phyloP scores from a whole-genome alignment of 1,139 yeast species.

The Kazachstania sp. region DNA sequence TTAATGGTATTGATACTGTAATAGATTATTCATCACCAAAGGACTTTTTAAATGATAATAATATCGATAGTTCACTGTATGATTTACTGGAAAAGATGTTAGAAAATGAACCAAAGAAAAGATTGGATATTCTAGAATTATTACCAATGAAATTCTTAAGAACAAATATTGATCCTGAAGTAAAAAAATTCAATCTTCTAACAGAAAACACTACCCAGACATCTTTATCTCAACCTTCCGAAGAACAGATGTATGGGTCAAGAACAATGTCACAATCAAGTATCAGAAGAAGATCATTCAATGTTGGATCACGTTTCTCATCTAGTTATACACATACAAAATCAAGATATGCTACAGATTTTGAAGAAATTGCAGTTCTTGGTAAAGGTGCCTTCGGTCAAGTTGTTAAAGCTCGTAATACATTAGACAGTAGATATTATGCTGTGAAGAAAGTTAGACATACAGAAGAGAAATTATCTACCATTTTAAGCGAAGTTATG shows the following conservation, averaged over 20 bases:
- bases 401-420: slow-evolving; percentile 88
- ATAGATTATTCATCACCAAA: slow-evolving; percentile 51
- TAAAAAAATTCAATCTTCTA: slow-evolving; percentile 14
- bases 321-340: slow-evolving; percentile 26
- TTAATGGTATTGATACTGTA: slow-evolving; percentile 53
- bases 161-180: slow-evolving; percentile 44
- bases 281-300: slow-evolving; percentile 34
- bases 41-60: slow-evolving; percentile 47
- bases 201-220: slow-evolving; percentile 5
- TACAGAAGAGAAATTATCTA: slow-evolving; percentile 66
- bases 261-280: slow-evolving; percentile 24
- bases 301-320: slow-evolving; percentile 33
- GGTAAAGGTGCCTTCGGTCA: slow-evolving; percentile 98
- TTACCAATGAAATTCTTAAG: slow-evolving; percentile 76
- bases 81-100: slow-evolving; percentile 65
- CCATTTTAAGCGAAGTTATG: slow-evolving; percentile 82
- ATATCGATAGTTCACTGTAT: slow-evolving; percentile 45
- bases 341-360: slow-evolving; percentile 70
- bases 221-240: slow-evolving; percentile 5
- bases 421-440: slow-evolving; percentile 88
- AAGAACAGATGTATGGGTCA: slow-evolving; percentile 11
- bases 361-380: slow-evolving; percentile 85
- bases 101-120: slow-evolving; percentile 53
- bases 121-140: slow-evolving; percentile 77
- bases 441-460: slow-evolving; percentile 90